Base-by-base conservation (phyloP, 2,329 filamentous ascomycete species). In the Rasamsonia emersonii region DNA sequence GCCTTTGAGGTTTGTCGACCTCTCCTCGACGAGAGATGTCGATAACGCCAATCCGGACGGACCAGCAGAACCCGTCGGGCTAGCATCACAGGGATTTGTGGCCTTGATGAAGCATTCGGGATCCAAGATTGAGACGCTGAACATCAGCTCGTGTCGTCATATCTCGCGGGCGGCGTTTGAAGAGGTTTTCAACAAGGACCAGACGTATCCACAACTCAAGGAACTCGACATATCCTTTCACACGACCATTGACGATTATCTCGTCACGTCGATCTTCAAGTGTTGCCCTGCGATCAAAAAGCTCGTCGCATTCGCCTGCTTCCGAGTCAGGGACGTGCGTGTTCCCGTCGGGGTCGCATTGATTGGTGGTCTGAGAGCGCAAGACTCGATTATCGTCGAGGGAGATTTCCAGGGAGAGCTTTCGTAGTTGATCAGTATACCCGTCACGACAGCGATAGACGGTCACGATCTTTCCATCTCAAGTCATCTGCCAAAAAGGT, bases 31-130 rank as follows among this genome's bases (percentile, higher is more conserved):
- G 38, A 82, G 88, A 11, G 75, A 86, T 46, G 54, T 93, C 19
- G 83, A 94, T 51, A 75, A 84, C 37, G 62, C 67, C 29, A 73
- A 73, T 16, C 80, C 85, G 0, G 71, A 78, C 14, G 74, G 77
- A 4, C 70, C 74, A 0, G 62, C 77, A 35, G 68, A 71, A 15
- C 58, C 72, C 5, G 62, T 89, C 26, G 89, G 88, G 2, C 68
- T 95, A 18, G 85, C 80, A 32, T 80, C 77, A 1, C 60, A 71
- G 4, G 86, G 82, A 0, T 89, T 96, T 61, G 65, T 71, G 42
- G 83, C 85, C 0, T 61, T 95, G 25, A 94, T 95, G 84, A 62
- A 65, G 1, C 89, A 95, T 52, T 94, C 86, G 0, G 83, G 84
- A 3, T 51, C 61, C 1, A 66, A 61, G 8, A 59, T 96, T 2